A percentile compares a stretch with the other conserved stretches of the same genome.
Evolutionary conservation across 768 basidiomycete genomes (phyloP).

Genomic region (Xerocomellus amylosporus): DNA sequence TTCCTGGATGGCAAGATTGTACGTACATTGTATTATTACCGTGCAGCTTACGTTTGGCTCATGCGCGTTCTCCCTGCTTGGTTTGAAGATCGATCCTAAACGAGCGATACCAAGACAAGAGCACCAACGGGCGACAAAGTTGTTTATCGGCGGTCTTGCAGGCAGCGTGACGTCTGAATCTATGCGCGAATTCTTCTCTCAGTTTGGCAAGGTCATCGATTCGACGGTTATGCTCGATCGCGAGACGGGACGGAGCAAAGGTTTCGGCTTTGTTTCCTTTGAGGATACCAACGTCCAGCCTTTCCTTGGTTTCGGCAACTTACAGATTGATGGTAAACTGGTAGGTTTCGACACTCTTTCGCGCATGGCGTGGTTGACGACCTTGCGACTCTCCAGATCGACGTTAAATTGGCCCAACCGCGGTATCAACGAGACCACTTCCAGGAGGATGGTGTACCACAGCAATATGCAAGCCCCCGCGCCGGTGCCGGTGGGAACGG

Average conservation of each 20-base stretch:
- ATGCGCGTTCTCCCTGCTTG: conserved; percentile 18
- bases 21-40: conserved; percentile 38
- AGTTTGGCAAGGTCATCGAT: conserved; percentile 94
- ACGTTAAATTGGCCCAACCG: conserved; percentile 95
- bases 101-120: conserved; percentile 96
- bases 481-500: conserved; percentile 5
- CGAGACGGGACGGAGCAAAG: conserved; percentile 92
- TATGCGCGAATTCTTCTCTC: conserved; percentile 89
- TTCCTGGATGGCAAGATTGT: conserved; percentile 97
- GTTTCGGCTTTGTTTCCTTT: conserved; percentile 97
- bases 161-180: conserved; percentile 90
- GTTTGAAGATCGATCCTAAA: conserved; percentile 93
- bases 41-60: conserved; percentile 12
- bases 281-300: conserved; percentile 88
- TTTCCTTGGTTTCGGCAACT: conserved; percentile 82
- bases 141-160: conserved; percentile 94
- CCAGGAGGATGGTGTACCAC: conserved; percentile 42
- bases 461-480: conserved; percentile 14
- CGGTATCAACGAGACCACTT: conserved; percentile 73
- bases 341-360: conserved; percentile 46
- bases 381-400: conserved; percentile 58
- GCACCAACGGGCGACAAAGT: conserved; percentile 87
- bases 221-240: conserved; percentile 99
- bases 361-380: not conserved
- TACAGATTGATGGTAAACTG: conserved; percentile 93